Evolutionary conservation across 768 basidiomycete genomes (phyloP), one percentile per base, ranked within the genome.

Genomic region (Tulasnella sp.): DNA sequence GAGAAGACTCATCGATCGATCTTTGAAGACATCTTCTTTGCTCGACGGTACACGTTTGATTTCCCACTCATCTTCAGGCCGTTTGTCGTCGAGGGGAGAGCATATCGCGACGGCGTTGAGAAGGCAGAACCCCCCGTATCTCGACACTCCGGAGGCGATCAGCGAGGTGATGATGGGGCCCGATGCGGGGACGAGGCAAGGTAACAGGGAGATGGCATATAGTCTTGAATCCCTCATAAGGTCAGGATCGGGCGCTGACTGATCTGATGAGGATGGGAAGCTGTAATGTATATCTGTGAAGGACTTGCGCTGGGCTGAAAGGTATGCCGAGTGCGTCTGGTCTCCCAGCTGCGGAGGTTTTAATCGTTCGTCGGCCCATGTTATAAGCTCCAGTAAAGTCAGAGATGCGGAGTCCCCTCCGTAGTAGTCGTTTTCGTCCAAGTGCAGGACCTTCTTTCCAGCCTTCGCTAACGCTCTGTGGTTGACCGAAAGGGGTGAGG

Each of bases 11-110:
- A 98, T 87, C 11, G 86, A 86, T 80, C 89, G 90, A 83, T 89
- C 91, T 84, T 92, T 95, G 87, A 99, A 98, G 3, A 99, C 88
- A 77, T 93, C 92, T 82, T 96, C 96, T 82, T 97, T 98, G 84
- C 89, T 93, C 39, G 91, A 90, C 0, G 97, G 97, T 0, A 98
- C 96, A 71, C 83, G 86, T 79, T 88, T 88, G 73, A 89, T 81
- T 29, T 81, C 79, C 72, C 81, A 82, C 14, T 31, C 58, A 31
- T 67, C 25, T 36, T 49, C 29, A 14, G 71, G 42, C 45, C 68
- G 15, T 52, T 68, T 6, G 68, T 17, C 15, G 37, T 73, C 84
- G 29, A 84, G 83, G 15, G 83, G 77, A 70, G 88, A 84, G 79
- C 89, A 90, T 64, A 94, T 84, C 49, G 86, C 88, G 22, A 92